These are phyloP conservation scores for Tuber calosporum DNA, from an alignment of 495 filamentous ascomycete species.

Conservation along the genomic window DNA sequence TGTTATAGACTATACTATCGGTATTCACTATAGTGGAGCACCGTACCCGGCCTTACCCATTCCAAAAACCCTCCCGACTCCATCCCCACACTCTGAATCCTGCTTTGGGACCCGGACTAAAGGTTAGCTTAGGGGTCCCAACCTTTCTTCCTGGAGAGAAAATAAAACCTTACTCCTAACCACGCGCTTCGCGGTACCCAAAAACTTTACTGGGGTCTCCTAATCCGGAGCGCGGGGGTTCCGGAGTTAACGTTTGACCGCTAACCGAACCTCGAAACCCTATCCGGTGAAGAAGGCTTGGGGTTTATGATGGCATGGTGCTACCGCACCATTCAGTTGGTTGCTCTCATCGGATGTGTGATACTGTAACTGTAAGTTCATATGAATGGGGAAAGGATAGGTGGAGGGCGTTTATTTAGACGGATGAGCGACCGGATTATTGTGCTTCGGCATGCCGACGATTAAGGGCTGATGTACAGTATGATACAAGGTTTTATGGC, in stretches of 20 bases:
- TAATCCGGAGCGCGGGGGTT: not conserved
- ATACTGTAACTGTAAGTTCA: not conserved
- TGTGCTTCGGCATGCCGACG: not conserved
- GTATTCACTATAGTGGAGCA: not conserved
- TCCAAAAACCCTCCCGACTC: not conserved
- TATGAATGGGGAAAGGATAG: not conserved
- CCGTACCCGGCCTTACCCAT: not conserved
- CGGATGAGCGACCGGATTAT: not conserved
- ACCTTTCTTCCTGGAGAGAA: not conserved
- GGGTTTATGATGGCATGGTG: not conserved
- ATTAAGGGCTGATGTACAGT: not conserved
- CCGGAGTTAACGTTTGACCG: not conserved
- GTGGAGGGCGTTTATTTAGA: not conserved
- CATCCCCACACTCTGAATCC: not conserved
- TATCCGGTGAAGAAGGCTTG: not conserved
- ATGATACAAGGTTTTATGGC: too few species aligned
- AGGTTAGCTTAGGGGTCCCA: not conserved
- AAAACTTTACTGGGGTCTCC: not conserved
- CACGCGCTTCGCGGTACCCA: not conserved
- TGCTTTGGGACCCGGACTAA: not conserved
- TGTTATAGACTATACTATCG: not conserved
- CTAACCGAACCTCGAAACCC: not conserved
- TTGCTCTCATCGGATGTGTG: not conserved
- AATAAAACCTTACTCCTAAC: not conserved
- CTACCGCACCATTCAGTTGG: not conserved